Evolutionary conservation across 2,329 filamentous ascomycete genomes (phyloP), one percentile per base, ranked within the genome.

Genomic region (Calonectria henricotiae): DNA sequence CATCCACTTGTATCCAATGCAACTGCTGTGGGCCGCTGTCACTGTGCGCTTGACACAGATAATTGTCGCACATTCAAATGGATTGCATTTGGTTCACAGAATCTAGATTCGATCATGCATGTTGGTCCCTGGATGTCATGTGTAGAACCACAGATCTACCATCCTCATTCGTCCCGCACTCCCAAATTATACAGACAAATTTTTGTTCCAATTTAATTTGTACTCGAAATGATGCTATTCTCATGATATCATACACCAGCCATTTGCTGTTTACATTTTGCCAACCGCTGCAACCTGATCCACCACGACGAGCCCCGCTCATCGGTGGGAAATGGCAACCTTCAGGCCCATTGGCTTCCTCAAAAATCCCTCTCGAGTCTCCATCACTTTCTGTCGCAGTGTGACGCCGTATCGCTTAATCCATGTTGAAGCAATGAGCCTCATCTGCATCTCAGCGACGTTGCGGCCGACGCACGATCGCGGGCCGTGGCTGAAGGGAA

Each of bases 401-500:
- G 80, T 78, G 0, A 89, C 86, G 12, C 84, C 78, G 67, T 89
- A 90, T 76, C 87, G 79, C 69, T 84, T 83, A 9, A 83, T 85
- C 89, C 87, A 93, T 63, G 93, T 94, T 0, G 88, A 88, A 5
- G 91, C 89, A 71, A 96, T 96, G 49, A 95, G 86, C 76, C 92
- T 91, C 84, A 97, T 86, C 82, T 97, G 94, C 93, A 97, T 96
- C 85, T 96, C 94, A 0, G 94, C 94, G 17, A 97, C 89, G 69
- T 97, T 96, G 25, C 93, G 83, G 0, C 94, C 94, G 0, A 96
- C 93, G 69, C 92, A 94, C 1, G 91, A 87, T 8, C 92, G 82
- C 0, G 92, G 91, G 0, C 92, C 92, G 39, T 90, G 85, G 71
- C 91, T 93, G 77, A 96, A 97, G 0, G 92, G 92, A 37, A 94